Evolutionary conservation across 768 basidiomycete species (phyloP).

Genomic region (Mycena venus): DNA sequence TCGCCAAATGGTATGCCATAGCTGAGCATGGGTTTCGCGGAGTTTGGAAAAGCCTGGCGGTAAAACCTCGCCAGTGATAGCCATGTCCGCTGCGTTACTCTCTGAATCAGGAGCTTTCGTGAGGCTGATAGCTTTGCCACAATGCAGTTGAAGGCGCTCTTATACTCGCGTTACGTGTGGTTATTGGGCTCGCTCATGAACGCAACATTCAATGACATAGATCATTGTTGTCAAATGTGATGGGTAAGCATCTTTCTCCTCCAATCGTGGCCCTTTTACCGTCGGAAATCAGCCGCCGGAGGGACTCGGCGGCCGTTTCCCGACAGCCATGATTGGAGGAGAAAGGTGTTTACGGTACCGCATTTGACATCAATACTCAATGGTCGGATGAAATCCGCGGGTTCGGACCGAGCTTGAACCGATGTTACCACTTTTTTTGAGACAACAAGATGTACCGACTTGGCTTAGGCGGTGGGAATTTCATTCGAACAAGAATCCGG

Average conservation of each 20-base stretch:
- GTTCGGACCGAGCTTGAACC: too few relatives aligned
- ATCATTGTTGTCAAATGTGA: not conserved
- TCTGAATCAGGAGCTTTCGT: slow-evolving; percentile 1
- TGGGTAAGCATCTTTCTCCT: not conserved
- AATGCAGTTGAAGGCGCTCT: not conserved
- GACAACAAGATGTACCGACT: not conserved
- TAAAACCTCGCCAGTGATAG: not conserved
- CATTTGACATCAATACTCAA: too few relatives aligned
- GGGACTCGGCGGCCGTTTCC: not conserved
- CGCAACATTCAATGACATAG: not conserved
- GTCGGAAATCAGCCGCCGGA: not conserved
- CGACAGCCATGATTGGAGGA: too few relatives aligned
- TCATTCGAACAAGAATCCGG: not conserved
- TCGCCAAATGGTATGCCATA: not conserved
- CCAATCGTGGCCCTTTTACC: not conserved
- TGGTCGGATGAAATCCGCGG: too few relatives aligned
- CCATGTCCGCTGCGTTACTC: not conserved
- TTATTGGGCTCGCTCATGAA: slow-evolving; percentile 1
- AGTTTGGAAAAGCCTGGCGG: not conserved
- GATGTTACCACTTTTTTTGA: too few relatives aligned
- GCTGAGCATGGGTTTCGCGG: not conserved
- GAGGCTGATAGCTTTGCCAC: not conserved
- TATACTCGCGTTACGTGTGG: not conserved
- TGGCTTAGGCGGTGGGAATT: not conserved
- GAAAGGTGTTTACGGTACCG: too few relatives aligned